Base-by-base conservation (phyloP, 176 grass and related monocot species). In the Cymbopogon citratus region DNA sequence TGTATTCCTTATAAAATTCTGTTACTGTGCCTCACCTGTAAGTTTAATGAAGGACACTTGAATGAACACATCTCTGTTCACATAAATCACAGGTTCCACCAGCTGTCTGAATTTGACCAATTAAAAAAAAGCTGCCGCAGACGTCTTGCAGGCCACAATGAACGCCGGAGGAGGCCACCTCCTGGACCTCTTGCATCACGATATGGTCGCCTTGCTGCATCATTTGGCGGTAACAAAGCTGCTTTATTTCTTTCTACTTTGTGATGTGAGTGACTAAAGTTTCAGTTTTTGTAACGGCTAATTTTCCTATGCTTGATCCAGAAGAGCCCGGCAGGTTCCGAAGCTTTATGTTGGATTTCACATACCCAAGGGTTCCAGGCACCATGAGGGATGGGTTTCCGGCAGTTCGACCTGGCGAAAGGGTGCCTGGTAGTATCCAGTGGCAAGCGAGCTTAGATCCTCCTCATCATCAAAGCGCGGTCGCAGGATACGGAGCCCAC, bases 71-170 rank as follows among this genome's bases (percentile, higher is more conserved):
- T 76, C 31, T 71, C 35, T 72, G 56, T 71, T 82, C n/a, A 8
- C 36, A 61, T 73, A 29, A 75, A 69, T 73, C 33, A 16, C 85
- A 97, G 94, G 87, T 97, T 97, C 73, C 94, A 97, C 67, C 90
- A 83, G 74, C 51, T 97, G 61, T 48, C 80, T 78, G 94, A 97
- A 79, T 97, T 97, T 63, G 94, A 97, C 77, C 87, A 97, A 67
- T 69, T 69, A 69, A 97, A 97, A 76, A 87, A 87, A 70, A 97
- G 94, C 79, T 97, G 94, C 84, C 94, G 94, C n/a, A 89, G 85
- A 72, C 91, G 94, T n/a, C 92, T 97, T 3, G 89, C 91, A 9
- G 94, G 91, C 60, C 94, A 97, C 85, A 97, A 97, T 21, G 91
- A 94, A 46, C 94, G 94, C 19, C 86, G 94, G 49, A 94, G 94